phyloP scores from a whole-genome alignment of 2,329 filamentous ascomycete genomes.

The Xylaria sp. region DNA sequence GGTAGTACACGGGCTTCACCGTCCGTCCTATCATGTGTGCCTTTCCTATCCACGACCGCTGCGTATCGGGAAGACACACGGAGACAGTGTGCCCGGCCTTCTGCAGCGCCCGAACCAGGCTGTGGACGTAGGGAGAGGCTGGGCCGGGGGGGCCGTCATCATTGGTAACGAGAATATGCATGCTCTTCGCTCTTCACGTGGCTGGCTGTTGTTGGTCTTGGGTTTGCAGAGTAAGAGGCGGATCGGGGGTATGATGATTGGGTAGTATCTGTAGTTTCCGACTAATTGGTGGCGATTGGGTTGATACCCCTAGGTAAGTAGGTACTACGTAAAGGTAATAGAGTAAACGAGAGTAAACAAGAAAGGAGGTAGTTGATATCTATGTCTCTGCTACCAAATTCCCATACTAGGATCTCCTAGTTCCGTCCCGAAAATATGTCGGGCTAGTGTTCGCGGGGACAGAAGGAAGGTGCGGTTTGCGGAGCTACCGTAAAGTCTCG shows the following conservation, averaged over 20 bases:
- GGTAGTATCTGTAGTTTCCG: background rate
- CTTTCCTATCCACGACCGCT: conserved; percentile 98
- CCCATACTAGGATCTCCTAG: background rate
- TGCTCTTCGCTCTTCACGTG: conserved; percentile 46
- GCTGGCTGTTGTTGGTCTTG: conserved; percentile 5
- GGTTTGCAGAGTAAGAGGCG: conserved; percentile 2
- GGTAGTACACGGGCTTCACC: conserved; percentile 86
- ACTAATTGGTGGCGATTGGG: background rate
- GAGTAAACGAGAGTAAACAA: background rate
- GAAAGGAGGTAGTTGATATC: background rate
- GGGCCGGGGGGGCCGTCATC: conserved; percentile 84
- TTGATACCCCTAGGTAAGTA: too few relatives aligned
- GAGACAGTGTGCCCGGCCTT: conserved; percentile 85
- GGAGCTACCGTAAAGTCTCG: conserved; percentile 21
- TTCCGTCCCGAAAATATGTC: conserved; percentile 21
- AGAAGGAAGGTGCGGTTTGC: conserved; percentile 28
- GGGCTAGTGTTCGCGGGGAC: conserved; percentile 13
- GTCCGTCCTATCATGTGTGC: conserved; percentile 94
- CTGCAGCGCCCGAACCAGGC: conserved; percentile 75
- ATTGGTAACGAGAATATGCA: conserved; percentile 77
- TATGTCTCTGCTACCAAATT: background rate
- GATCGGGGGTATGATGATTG: conserved; percentile 5
- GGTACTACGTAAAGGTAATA: too few relatives aligned
- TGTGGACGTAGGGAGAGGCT: conserved; percentile 82
- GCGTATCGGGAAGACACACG: conserved; percentile 88